These are phyloP conservation scores for Sugiyamaella neomexicana DNA, from an alignment of 1,139 yeast species.

Conservation along the genomic window DNA sequence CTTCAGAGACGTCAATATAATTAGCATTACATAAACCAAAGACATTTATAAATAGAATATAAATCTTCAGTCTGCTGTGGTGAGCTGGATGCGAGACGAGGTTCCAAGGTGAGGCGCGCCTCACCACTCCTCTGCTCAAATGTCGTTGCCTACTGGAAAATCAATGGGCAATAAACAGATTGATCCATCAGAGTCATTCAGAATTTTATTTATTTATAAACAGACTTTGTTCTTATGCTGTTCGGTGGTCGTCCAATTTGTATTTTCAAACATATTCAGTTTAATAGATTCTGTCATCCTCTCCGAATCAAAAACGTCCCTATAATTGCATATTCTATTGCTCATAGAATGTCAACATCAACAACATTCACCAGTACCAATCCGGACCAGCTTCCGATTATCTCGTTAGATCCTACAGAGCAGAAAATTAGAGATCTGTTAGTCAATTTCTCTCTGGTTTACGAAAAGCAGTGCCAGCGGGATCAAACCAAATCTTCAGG, in stretches of 20 bases:
- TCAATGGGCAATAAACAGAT: neutral
- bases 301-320: neutral
- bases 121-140: neutral
- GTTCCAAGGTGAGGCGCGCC: constrained; percentile 3
- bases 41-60: too few relatives aligned
- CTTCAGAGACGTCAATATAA: too few relatives aligned
- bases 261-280: neutral
- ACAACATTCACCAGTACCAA: neutral
- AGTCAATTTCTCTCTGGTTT: constrained; percentile 34
- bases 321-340: neutral
- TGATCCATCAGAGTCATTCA: neutral
- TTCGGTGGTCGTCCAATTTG: neutral
- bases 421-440: constrained; percentile 49
- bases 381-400: constrained; percentile 21
- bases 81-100: too few relatives aligned
- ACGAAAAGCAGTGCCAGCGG: constrained; percentile 19
- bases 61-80: too few relatives aligned
- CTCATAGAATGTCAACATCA: neutral
- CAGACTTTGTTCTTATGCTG: neutral
- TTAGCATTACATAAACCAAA: too few relatives aligned
- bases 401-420: constrained; percentile 52
- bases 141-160: constrained; percentile 1
- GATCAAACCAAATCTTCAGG: constrained; percentile 20
- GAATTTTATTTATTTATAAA: too few relatives aligned
- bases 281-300: neutral